Evolutionary conservation across 2,329 filamentous ascomycete genomes (phyloP).

Genomic region (Talaromyces piceae): DNA sequence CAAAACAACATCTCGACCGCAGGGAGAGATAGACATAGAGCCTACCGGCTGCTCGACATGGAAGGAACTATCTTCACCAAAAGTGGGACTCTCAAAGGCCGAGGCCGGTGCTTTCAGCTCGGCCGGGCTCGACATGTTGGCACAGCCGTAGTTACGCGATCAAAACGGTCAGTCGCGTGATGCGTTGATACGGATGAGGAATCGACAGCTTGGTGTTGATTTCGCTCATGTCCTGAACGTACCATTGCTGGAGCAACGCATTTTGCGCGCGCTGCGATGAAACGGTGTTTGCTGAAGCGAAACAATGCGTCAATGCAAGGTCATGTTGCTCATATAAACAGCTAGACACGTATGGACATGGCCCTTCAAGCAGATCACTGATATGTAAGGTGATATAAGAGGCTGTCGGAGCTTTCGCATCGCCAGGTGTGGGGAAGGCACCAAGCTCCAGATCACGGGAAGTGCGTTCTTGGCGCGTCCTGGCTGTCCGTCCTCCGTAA

Average conservation of each 20-base stretch:
- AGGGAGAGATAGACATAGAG: slow-evolving; percentile 87
- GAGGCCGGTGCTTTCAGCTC: slow-evolving; percentile 37
- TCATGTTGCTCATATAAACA: neutral
- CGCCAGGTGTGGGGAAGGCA: neutral
- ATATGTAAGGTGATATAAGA: neutral
- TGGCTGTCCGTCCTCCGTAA: neutral
- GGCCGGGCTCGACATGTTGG: slow-evolving; percentile 26
- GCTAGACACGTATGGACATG: neutral
- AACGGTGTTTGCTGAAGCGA: neutral
- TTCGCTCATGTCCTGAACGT: neutral
- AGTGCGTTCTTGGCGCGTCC: neutral
- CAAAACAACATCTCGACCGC: slow-evolving; percentile 80
- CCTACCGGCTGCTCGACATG: slow-evolving; percentile 73
- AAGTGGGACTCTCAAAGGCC: slow-evolving; percentile 78
- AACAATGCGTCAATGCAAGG: neutral
- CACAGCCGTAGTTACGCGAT: neutral
- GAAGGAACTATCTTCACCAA: slow-evolving; percentile 76
- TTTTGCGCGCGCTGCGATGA: neutral
- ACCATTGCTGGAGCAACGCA: slow-evolving; percentile 2
- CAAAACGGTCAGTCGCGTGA: neutral
- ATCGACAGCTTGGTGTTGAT: neutral
- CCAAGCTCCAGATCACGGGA: slow-evolving; percentile 9
- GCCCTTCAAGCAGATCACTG: neutral
- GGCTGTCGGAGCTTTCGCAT: slow-evolving; percentile 8
- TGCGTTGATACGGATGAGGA: neutral